Conservation (phyloP, 2,329 filamentous ascomycete genomes). For the Sporothrix dimorphospora region DNA sequence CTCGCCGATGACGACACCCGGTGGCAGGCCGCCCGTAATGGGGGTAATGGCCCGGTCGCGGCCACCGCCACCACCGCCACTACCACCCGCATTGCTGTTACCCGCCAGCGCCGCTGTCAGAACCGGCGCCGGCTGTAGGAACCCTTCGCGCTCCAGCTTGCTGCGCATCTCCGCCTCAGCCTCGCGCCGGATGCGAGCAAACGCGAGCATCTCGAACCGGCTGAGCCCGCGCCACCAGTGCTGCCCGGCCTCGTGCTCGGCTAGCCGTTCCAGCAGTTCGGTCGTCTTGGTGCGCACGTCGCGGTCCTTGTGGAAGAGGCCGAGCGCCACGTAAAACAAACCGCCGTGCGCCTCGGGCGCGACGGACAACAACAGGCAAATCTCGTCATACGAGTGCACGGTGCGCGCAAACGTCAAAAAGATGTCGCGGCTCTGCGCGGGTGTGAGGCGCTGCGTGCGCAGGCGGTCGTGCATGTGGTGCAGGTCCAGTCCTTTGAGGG, state of each 20-base stretch:
- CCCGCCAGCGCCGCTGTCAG: constrained; percentile 31
- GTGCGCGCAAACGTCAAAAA: constrained; percentile 79
- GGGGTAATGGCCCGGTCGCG: constrained; percentile 20
- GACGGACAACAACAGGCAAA: constrained; percentile 80
- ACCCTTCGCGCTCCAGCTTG: constrained; percentile 51
- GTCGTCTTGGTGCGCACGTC: constrained; percentile 78
- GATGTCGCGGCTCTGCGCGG: constrained; percentile 77
- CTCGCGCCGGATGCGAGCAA: constrained; percentile 74
- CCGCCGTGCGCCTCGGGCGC: constrained; percentile 85
- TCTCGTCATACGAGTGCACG: constrained; percentile 80
- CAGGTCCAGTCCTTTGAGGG: constrained; percentile 80
- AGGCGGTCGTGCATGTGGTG: constrained; percentile 92
- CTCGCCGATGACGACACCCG: constrained; percentile 39
- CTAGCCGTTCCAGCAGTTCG: constrained; percentile 78
- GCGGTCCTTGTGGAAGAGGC: constrained; percentile 84
- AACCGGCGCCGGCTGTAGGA: constrained; percentile 39
- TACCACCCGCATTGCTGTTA: neutral
- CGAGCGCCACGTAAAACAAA: constrained; percentile 87
- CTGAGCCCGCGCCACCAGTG: constrained; percentile 91
- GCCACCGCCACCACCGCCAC: neutral
- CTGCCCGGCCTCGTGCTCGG: constrained; percentile 84
- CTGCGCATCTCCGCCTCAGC: constrained; percentile 55
- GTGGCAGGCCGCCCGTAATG: neutral
- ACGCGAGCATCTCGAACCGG: constrained; percentile 85
- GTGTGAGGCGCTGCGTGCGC: constrained; percentile 76